Evolutionary conservation across 495 filamentous ascomycete genomes (phyloP), one percentile per base, ranked within the genome.

Genomic region (Gamarada debralockiae): DNA sequence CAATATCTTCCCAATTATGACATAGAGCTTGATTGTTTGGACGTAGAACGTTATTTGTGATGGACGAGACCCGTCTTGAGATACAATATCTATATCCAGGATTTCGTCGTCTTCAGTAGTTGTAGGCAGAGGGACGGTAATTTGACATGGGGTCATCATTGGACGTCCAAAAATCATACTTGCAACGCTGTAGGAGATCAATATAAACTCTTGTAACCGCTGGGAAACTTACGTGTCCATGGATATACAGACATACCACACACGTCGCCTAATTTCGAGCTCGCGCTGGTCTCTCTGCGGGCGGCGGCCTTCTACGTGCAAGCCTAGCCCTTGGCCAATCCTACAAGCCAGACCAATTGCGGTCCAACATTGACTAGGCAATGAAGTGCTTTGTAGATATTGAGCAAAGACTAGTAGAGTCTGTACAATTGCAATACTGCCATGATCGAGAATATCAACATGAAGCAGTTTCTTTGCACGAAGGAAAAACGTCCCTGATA

Each of bases 161-260:
- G 75, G 75, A 20, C 71, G 56, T 9, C 74, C 75, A 41, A 70
- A 70, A 1, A 70, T 76, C 73, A 77, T 76, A 57, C 73, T 76
- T 49, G 73, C 64, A 22, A 70, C 67, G 60, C 73, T 76, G 34
- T 36, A 10, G 39, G 3, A 23, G 18, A 29, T 8, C n/a, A 34
- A 34, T 8, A 34, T 34, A 8, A 34, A 34, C n/a, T 34, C 31
- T n/a, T n/a, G 8, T 8, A 34, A 34, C 8, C 8, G 8, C n/a
- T 34, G n/a, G 14, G 40, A 53, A 36, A 63, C 69, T 48, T 56
- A 76, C 73, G 70, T 67, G 38, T 77, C 74, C 57, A 78, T 60
- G 14, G 73, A 65, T 1, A 77, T 69, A 53, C 75, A 78, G 8
- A 66, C 69, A 59, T 77, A 71, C 74, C 75, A 78, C 0, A 70